These are phyloP conservation scores for Phytophthora palmivora DNA, from an alignment of 352 stramenopile species.

Conservation along the genomic window DNA sequence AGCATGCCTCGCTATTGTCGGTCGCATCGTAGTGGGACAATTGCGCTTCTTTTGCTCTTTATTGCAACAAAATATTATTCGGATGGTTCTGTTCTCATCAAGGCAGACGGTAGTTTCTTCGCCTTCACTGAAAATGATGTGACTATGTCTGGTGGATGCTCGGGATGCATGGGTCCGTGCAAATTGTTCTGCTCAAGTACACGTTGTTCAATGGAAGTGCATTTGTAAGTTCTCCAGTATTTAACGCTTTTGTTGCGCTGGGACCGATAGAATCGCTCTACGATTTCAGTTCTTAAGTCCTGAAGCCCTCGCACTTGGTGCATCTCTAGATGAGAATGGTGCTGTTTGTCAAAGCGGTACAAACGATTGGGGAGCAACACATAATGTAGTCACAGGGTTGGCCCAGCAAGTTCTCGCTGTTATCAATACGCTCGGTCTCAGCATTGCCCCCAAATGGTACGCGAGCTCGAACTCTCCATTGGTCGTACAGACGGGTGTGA, in stretches of 20 bases:
- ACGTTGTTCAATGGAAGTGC: slow-evolving; percentile 15
- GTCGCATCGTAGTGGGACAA: slow-evolving; percentile 8
- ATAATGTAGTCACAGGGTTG: slow-evolving; percentile 11
- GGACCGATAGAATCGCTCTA: slow-evolving; percentile 8
- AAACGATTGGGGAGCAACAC: slow-evolving; percentile 23
- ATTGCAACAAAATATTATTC: slow-evolving; percentile 4
- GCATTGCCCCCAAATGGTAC: no score
- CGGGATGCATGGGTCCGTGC: slow-evolving; percentile 15
- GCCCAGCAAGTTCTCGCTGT: slow-evolving; percentile 19
- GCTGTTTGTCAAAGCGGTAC: slow-evolving; percentile 29
- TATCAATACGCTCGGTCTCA: slow-evolving; percentile 10
- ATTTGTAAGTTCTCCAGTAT: slow-evolving; percentile 19
- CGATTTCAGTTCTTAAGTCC: slow-evolving; percentile 17
- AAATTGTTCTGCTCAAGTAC: slow-evolving; percentile 32
- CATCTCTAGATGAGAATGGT: slow-evolving; percentile 12
- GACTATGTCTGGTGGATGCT: slow-evolving; percentile 16
- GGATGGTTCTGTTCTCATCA: slow-evolving; percentile 9
- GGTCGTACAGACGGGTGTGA: slow-evolving; percentile 4
- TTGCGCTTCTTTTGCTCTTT: slow-evolving; percentile 17
- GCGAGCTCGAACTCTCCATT: slow-evolving; percentile 16
- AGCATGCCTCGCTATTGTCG: slow-evolving; percentile 11
- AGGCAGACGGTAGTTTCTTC: slow-evolving; percentile 15
- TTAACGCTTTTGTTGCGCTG: slow-evolving; percentile 15
- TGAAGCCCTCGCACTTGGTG: slow-evolving; percentile 10
- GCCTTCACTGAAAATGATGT: slow-evolving; percentile 23